Evolutionary conservation across 2,329 filamentous ascomycete genomes (phyloP).

Genomic region (Magnaporthales sp.): DNA sequence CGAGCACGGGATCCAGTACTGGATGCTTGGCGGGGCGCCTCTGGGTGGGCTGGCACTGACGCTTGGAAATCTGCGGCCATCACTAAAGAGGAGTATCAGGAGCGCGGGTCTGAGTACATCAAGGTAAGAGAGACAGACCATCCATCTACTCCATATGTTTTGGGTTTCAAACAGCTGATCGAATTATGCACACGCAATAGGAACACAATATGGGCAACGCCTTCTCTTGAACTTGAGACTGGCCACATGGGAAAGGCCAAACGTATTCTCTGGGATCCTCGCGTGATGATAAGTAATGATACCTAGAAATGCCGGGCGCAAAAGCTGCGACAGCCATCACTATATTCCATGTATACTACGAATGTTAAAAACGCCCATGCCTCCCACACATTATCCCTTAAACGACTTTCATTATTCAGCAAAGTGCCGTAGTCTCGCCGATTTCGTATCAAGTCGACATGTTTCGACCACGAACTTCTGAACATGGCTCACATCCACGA

Average conservation of each 20-base stretch:
- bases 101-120: slow-evolving; percentile 91
- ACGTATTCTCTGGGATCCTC: not conserved
- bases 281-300: not conserved
- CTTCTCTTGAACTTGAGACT: slow-evolving; percentile 16
- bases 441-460: not conserved
- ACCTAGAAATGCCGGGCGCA: not conserved
- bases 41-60: slow-evolving; percentile 63
- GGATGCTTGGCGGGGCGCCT: slow-evolving; percentile 91
- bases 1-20: slow-evolving; percentile 67
- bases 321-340: not conserved
- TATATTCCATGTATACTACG: not conserved
- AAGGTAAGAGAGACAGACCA: slow-evolving; percentile 55
- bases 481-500: not conserved
- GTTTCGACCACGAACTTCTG: not conserved
- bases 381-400: not conserved
- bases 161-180: slow-evolving; percentile 9
- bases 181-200: slow-evolving; percentile 25
- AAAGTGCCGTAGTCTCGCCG: not conserved
- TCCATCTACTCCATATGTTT: not conserved
- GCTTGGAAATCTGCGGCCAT: slow-evolving; percentile 59
- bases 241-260: not conserved
- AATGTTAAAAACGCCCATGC: not conserved
- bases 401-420: not conserved
- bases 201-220: slow-evolving; percentile 59
- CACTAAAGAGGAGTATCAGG: slow-evolving; percentile 72